A percentile compares a stretch with the other conserved stretches of the same genome.
phyloP scores from a whole-genome alignment of 208 protist genomes.

The Crithidia brevicula region DNA sequence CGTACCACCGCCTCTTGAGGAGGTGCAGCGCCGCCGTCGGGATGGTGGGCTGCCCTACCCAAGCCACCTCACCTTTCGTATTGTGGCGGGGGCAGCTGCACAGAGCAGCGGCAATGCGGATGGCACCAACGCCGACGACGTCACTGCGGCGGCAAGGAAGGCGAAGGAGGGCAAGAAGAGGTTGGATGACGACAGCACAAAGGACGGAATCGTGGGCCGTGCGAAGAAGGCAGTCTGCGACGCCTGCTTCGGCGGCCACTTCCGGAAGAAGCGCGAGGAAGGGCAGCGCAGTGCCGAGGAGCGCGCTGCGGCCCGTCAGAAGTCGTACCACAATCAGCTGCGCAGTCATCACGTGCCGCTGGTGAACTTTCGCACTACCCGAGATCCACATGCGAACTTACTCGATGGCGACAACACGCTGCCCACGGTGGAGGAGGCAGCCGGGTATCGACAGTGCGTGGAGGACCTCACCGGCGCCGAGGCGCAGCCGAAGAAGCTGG shows the following conservation, averaged over 20 bases:
- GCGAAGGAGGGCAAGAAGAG: slow-evolving; percentile 2
- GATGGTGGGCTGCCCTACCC: slow-evolving; percentile 49
- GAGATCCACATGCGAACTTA: slow-evolving; percentile 8
- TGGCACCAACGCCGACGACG: background rate
- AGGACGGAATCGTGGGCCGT: background rate
- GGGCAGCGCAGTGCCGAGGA: slow-evolving; percentile 24
- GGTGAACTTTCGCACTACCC: slow-evolving; percentile 49
- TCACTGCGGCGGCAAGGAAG: background rate
- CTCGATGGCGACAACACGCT: slow-evolving; percentile 15
- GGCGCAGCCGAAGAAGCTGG: slow-evolving; percentile 14
- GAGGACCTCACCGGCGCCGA: slow-evolving; percentile 12
- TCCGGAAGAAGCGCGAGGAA: slow-evolving; percentile 2
- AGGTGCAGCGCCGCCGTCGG: slow-evolving; percentile 26
- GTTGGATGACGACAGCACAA: background rate
- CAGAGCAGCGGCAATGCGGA: background rate
- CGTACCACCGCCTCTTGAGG: slow-evolving; percentile 27
- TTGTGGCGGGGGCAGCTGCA: slow-evolving; percentile 11
- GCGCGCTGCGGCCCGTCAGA: slow-evolving; percentile 36
- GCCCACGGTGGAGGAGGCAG: slow-evolving; percentile 26
- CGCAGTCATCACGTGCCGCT: slow-evolving; percentile 62
- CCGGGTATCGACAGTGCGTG: slow-evolving; percentile 1
- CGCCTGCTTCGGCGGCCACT: slow-evolving; percentile 23
- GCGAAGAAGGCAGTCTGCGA: slow-evolving; percentile 14
- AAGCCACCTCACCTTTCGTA: slow-evolving; percentile 43
- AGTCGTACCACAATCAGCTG: slow-evolving; percentile 35